These are phyloP conservation scores for Amaranthus palmeri DNA, from an alignment of 148 eudicot genomes.

Conservation along the genomic window DNA sequence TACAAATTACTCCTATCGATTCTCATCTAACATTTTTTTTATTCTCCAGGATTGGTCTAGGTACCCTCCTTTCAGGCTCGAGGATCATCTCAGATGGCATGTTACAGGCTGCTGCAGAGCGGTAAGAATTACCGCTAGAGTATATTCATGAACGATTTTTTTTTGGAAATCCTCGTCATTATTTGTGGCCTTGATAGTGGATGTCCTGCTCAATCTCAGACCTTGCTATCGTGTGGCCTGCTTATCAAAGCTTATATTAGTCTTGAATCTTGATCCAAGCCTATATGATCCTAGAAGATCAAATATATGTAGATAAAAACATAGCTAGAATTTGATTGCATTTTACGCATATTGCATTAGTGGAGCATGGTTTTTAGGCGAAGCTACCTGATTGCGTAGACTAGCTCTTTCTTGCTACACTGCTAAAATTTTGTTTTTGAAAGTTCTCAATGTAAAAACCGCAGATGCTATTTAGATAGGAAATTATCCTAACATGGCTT, in stretches of 20 bases:
- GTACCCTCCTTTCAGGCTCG: constrained; percentile 88
- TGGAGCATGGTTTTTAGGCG: neutral
- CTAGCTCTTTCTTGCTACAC: neutral
- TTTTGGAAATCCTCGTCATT: neutral
- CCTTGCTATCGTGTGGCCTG: neutral
- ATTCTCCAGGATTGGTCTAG: constrained; percentile 83
- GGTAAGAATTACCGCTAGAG: constrained; percentile 39
- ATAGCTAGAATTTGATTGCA: neutral
- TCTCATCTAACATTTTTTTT: constrained; percentile 10
- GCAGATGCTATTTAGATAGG: neutral
- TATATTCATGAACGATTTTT: too few species aligned
- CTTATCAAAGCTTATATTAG: neutral
- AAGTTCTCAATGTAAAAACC: neutral
- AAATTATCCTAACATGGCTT: neutral
- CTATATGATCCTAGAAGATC: neutral
- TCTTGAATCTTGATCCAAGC: neutral
- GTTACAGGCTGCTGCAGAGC: constrained; percentile 98
- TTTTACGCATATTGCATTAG: neutral
- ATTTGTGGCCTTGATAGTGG: neutral
- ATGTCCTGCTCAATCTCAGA: neutral
- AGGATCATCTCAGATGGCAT: constrained; percentile 84
- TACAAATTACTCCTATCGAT: neutral
- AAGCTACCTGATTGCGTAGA: neutral
- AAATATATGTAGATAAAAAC: neutral
- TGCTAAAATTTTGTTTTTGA: neutral